A percentile compares a stretch with the other conserved stretches of the same genome.
Conservation (phyloP, 106 monocot genomes). For the Dendrobium huoshanense region DNA sequence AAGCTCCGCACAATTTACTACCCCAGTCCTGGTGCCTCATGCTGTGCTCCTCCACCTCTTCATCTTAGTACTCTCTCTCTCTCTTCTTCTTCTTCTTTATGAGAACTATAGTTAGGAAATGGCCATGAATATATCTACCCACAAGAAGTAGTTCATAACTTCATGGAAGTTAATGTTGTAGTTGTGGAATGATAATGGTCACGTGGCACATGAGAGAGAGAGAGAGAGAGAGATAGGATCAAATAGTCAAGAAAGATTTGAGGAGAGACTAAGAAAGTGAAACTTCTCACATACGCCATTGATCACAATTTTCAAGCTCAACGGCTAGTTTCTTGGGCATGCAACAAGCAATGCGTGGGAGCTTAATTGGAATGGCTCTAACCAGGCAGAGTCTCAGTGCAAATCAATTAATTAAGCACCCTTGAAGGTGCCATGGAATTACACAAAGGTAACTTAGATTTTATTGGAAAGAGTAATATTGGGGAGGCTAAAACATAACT, state of each 20-base stretch:
- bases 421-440: too few species aligned
- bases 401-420: too few species aligned
- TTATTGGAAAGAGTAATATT: too few species aligned
- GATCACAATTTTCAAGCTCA: too few species aligned
- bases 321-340: too few species aligned
- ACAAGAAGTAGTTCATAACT: neutral
- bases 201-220: neutral
- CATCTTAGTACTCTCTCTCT: neutral
- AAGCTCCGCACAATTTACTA: neutral
- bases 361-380: too few species aligned
- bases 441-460: too few species aligned
- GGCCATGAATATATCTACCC: neutral
- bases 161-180: neutral
- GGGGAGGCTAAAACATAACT: too few species aligned
- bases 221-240: neutral
- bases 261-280: neutral
- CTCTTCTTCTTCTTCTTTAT: neutral
- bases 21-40: neutral
- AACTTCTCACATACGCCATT: too few species aligned
- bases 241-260: neutral
- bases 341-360: too few species aligned
- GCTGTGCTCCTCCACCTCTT: neutral
- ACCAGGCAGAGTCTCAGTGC: too few species aligned
- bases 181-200: neutral
- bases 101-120: neutral